Percentiles rank a stretch among this genome's conserved stretches.
Evolutionary conservation across 164 flowering plant species (phyloP).

Genomic region (Liriodendron chinense): DNA sequence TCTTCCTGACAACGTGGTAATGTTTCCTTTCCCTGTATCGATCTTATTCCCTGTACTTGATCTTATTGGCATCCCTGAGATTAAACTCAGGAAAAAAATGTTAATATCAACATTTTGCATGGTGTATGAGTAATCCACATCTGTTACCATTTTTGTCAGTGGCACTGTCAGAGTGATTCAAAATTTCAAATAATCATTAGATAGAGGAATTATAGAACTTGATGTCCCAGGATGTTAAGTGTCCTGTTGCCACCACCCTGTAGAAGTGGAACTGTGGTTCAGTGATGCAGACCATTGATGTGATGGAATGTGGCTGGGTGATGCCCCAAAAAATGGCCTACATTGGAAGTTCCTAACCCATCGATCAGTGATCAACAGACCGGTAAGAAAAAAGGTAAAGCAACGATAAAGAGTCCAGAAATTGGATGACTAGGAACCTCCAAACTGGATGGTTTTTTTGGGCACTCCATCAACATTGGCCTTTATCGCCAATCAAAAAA

Average conservation of each 20-base stretch:
- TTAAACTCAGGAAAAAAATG: background rate
- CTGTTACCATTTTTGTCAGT: background rate
- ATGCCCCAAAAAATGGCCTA: background rate
- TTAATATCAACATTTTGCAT: background rate
- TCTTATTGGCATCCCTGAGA: background rate
- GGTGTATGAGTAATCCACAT: background rate
- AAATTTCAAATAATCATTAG: too few relatives aligned
- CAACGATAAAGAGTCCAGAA: too few relatives aligned
- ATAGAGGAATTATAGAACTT: background rate
- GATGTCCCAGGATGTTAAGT: background rate
- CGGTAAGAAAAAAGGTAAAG: background rate
- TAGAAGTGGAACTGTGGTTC: too few relatives aligned
- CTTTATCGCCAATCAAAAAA: too few relatives aligned
- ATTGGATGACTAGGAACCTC: too few relatives aligned
- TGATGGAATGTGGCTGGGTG: background rate
- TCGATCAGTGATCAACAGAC: background rate
- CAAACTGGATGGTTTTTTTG: too few relatives aligned
- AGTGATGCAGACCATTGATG: background rate
- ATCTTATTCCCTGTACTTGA: background rate
- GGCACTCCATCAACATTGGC: too few relatives aligned
- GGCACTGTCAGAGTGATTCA: background rate
- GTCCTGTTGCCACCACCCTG: too few relatives aligned
- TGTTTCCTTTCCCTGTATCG: slow-evolving; percentile 16
- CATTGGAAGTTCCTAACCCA: background rate
- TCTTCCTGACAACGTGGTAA: slow-evolving; percentile 96